Conservation (phyloP, 805 yeast species). For the Wickerhamomyces mucosus region DNA sequence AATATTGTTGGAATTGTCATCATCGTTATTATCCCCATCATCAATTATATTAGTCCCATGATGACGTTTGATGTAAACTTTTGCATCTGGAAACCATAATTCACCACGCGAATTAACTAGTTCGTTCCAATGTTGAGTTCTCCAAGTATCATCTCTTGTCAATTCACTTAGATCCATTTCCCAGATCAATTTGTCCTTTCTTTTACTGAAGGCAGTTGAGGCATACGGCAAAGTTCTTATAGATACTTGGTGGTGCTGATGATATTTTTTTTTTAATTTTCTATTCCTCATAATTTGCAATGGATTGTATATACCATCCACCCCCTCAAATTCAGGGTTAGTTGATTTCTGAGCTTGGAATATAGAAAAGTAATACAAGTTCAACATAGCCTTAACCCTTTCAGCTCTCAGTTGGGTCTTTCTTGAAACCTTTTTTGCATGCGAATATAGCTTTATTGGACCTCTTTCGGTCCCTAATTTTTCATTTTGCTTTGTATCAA, state of each 20-base stretch:
- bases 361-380: constrained; percentile 16
- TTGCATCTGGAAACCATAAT: constrained; percentile 37
- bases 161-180: constrained; percentile 54
- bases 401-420: constrained; percentile 38
- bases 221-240: constrained; percentile 49
- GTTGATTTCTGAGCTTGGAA: constrained; percentile 13
- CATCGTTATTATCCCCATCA: constrained; percentile 1
- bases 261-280: constrained; percentile 40
- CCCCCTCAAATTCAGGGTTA: constrained; percentile 24
- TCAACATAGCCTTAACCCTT: constrained; percentile 32
- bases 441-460: constrained; percentile 3
- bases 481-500: constrained; percentile 21
- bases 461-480: constrained; percentile 14
- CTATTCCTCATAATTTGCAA: constrained; percentile 75
- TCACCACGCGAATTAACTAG: constrained; percentile 34
- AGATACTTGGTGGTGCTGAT: constrained; percentile 35
- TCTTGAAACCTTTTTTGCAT: constrained; percentile 21
- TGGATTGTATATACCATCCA: constrained; percentile 73
- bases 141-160: constrained; percentile 49
- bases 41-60: constrained; percentile 6
- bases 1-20: constrained; percentile 1
- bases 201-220: constrained; percentile 49
- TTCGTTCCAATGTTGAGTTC: constrained; percentile 45
- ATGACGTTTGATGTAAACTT: constrained; percentile 2
- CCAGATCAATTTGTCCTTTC: constrained; percentile 45